These are phyloP conservation scores for Lindgomyces ingoldianus DNA, from an alignment of 495 filamentous ascomycete species.

Conservation along the genomic window DNA sequence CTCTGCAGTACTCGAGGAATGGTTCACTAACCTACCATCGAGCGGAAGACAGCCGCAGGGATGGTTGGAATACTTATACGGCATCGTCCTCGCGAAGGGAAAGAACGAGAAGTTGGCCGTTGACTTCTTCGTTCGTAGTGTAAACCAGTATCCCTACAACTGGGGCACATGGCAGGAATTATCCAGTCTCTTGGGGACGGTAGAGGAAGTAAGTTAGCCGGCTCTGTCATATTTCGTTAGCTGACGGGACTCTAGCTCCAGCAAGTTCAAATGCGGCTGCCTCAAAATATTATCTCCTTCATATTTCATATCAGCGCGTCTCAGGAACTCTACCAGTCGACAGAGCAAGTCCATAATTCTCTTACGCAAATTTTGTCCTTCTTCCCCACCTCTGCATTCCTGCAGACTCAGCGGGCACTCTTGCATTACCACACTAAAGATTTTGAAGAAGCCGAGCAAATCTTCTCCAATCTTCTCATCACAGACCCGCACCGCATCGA, in stretches of 20 bases:
- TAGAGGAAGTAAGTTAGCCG: conserved; percentile 69
- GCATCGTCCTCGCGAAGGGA: conserved; percentile 82
- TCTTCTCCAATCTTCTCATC: conserved; percentile 79
- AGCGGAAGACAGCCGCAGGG: conserved; percentile 65
- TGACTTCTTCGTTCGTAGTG: conserved; percentile 78
- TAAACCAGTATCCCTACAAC: conserved; percentile 85
- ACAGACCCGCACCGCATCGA: conserved; percentile 87
- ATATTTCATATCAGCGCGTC: conserved; percentile 89
- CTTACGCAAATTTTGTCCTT: conserved; percentile 75
- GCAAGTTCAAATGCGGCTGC: conserved; percentile 62
- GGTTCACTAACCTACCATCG: conserved; percentile 65
- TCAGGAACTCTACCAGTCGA: conserved; percentile 87
- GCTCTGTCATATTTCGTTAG: not conserved
- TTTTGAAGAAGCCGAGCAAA: conserved; percentile 77
- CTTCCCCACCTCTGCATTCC: conserved; percentile 83
- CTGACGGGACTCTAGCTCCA: conserved; percentile 50
- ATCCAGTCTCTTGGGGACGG: conserved; percentile 67
- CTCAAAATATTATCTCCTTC: conserved; percentile 86
- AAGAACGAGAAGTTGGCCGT: conserved; percentile 84
- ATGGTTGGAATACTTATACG: conserved; percentile 96
- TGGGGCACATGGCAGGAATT: conserved; percentile 97
- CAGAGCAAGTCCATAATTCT: conserved; percentile 65
- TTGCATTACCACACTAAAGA: conserved; percentile 95
- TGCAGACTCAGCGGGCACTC: conserved; percentile 85
- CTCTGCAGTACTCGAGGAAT: conserved; percentile 71